These are phyloP conservation scores for Globisporangium alternatum DNA, from an alignment of 352 stramenopile species.

Conservation along the genomic window DNA sequence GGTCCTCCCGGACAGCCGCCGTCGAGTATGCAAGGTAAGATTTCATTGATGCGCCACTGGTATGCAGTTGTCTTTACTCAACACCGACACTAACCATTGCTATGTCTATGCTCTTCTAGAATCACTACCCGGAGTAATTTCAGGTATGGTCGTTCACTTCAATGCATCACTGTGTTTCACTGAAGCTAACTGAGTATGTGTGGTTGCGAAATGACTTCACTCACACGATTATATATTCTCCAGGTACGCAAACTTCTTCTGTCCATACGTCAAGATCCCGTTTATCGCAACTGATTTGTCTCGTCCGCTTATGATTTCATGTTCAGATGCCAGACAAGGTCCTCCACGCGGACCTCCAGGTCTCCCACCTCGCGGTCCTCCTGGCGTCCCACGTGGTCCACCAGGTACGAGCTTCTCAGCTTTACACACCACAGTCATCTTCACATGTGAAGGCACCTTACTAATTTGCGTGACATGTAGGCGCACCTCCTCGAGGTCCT, in stretches of 20 bases:
- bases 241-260: slow-evolving; percentile 12
- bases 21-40: slow-evolving; percentile 16
- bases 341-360: slow-evolving; percentile 12
- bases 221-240: neutral
- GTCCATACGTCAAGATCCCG: neutral
- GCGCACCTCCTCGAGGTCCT: slow-evolving; percentile 18
- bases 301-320: neutral
- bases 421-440: neutral
- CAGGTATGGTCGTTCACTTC: neutral
- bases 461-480: neutral
- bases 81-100: neutral
- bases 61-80: too few relatives aligned
- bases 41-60: neutral
- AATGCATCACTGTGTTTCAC: neutral
- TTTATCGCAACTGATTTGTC: neutral
- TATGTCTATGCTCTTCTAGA: neutral
- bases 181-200: neutral
- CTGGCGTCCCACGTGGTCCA: slow-evolving; percentile 7
- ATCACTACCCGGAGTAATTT: neutral
- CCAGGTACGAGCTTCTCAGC: slow-evolving; percentile 6
- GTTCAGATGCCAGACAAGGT: neutral
- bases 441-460: neutral
- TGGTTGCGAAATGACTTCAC: neutral
- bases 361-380: slow-evolving; percentile 13
- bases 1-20: slow-evolving; percentile 17